Evolutionary conservation across 129 eudicot genomes (phyloP), one percentile per base, ranked within the genome.

Genomic region (Chrysanthemum makinoi): DNA sequence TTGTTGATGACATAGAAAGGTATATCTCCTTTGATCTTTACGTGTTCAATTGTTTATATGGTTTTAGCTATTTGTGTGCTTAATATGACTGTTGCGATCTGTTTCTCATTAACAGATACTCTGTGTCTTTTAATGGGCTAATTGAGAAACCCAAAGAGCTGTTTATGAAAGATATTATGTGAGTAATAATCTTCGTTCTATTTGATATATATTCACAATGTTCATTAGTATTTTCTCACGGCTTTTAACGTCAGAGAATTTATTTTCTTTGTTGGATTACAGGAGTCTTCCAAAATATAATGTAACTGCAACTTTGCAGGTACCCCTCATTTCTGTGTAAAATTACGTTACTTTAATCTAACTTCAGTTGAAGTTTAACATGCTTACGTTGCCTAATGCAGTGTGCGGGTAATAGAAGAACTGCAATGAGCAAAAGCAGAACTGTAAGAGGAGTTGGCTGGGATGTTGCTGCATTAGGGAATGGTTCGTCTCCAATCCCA

Each of bases 361-460:
- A 20, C 20, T 20, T 20, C 20, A 20, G 20, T 20, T 20, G 20
- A 20, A 20, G 20, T 20, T 20, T 20, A 20, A 20, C 9, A 17
- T 35, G 19, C 20, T 68, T 56, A 16, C 68, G 63, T 79, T 76
- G 46, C 57, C 57, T 69, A 64, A 57, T 79, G 52, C 77, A 94
- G 96, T 94, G 99, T 84, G 99, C 99, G 82, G 97, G 97, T 56
- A 94, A 94, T 60, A 78, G 99, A 72, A 87, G 99, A 82, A 94
- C 99, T 57, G 99, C 99, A 64, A 94, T 94, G 99, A 94, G 99
- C 94, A 86, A 94, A 69, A 81, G 75, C 65, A 83, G 86, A 76
- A 86, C 84, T 65, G 99, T 94, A 71, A 94, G 79, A 79, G 99
- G 99, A 85, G 99, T 94, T 84, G 99, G 99, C 19, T 94, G 99